These are phyloP conservation scores for Cercospora zeina DNA, from an alignment of 2,329 filamentous ascomycete species.

Conservation along the genomic window DNA sequence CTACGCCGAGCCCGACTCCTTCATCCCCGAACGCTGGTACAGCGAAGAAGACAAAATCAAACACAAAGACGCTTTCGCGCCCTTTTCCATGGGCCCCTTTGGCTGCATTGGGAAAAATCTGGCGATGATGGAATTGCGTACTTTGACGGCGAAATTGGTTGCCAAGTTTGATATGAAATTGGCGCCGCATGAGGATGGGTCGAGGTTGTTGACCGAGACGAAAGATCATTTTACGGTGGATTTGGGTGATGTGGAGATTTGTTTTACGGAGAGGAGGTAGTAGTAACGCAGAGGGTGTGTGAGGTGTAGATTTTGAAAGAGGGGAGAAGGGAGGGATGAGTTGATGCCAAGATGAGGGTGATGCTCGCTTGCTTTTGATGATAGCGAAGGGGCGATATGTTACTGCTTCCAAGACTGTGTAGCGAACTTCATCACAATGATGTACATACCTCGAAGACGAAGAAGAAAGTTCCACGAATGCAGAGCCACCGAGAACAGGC, in stretches of 20 bases:
- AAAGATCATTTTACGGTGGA: conserved; percentile 44
- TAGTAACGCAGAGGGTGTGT: too few species aligned
- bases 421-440: not conserved
- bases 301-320: not conserved
- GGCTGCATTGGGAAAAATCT: conserved; percentile 45
- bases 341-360: not conserved
- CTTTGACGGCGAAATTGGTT: conserved; percentile 41
- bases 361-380: not conserved
- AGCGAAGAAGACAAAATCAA: conserved; percentile 40
- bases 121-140: conserved; percentile 43
- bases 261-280: conserved; percentile 26
- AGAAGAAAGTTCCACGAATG: not conserved
- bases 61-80: conserved; percentile 43
- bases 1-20: conserved; percentile 37
- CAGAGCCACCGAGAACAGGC: not conserved
- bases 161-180: conserved; percentile 43
- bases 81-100: conserved; percentile 42
- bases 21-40: conserved; percentile 45
- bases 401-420: not conserved
- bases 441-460: not conserved
- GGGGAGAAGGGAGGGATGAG: not conserved
- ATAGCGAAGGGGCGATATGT: not conserved
- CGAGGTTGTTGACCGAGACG: conserved; percentile 37
- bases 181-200: conserved; percentile 42
- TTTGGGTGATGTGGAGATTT: conserved; percentile 33